Evolutionary conservation across 805 yeast species (phyloP).

Genomic region (Wickerhamiella nectarea): DNA sequence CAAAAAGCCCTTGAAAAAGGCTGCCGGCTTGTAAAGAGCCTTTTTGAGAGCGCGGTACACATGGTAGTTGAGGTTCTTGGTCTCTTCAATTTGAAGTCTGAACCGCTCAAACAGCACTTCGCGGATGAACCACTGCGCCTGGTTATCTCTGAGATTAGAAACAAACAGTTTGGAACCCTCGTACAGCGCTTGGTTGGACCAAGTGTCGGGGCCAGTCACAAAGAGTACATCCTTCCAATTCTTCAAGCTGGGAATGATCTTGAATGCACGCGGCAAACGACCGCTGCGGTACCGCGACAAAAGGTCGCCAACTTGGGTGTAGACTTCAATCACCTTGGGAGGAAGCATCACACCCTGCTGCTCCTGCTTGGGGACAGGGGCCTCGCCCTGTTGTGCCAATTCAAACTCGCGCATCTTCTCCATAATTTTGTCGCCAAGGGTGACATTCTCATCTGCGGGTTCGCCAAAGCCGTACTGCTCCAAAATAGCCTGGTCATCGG

Average conservation of each 20-base stretch:
- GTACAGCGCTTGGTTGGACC: conserved; percentile 92
- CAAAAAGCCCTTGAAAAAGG: conserved; percentile 90
- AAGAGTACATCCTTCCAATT: conserved; percentile 94
- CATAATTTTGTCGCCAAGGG: conserved; percentile 82
- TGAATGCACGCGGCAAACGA: conserved; percentile 89
- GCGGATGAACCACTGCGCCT: conserved; percentile 73
- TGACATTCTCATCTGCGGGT: conserved; percentile 12
- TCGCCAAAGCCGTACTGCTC: conserved; percentile 41
- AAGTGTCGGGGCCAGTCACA: conserved; percentile 79
- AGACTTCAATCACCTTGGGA: conserved; percentile 91
- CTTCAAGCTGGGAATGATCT: conserved; percentile 79
- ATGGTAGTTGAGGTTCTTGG: conserved; percentile 69
- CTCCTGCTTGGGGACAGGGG: conserved; percentile 20
- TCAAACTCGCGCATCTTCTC: conserved; percentile 59
- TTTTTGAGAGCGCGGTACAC: conserved; percentile 84
- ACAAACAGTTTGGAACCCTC: conserved; percentile 93
- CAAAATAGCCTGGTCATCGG: conserved; percentile 71
- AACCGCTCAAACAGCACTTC: conserved; percentile 29
- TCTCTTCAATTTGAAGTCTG: conserved; percentile 28
- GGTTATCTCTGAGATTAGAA: conserved; percentile 72
- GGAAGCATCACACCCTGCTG: conserved; percentile 71
- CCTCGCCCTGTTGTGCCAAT: conserved; percentile 25
- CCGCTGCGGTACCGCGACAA: conserved; percentile 87
- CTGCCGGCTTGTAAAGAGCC: conserved; percentile 90
- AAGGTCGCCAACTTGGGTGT: conserved; percentile 79